Base-by-base conservation (phyloP, 1,284 basidiomycete species). In the Ustilago xerochloae region DNA sequence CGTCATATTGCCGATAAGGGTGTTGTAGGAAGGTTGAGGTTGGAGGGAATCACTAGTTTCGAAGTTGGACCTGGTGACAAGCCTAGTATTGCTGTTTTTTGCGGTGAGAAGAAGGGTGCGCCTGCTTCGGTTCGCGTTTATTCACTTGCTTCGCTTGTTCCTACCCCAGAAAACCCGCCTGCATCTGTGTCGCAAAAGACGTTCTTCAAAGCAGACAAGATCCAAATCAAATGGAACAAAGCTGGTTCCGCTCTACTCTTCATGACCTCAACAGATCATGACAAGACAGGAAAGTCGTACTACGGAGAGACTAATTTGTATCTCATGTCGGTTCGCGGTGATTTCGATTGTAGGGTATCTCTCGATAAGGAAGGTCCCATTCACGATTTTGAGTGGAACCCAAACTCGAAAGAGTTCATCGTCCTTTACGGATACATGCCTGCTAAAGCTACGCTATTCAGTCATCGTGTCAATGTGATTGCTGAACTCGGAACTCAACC, bases 371-470 rank as follows among this genome's bases (percentile, higher is more conserved):
- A 98, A 74, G 97, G 97, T 1, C 94, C 94, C 1, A 94, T 99
- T 75, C 94, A 97, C 82, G 96, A 98, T 84, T 97, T 97, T 80
- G 87, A 90, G 18, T 99, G 96, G 96, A 95, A 91, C 79, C 94
- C 96, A n/a, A 97, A 94, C 80, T 75, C 78, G 22, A 93, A 95
- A 84, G 96, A 99, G 85, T 99, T 98, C 81, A 90, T 91, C 64
- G 95, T 98, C 35, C 91, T 94, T 48, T 98, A 98, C 84, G 95
- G 96, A 77, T 98, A 90, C 85, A 98, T 98, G 93, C 97, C 96
- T 1, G 93, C 96, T 15, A 95, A 96, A 85, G 90, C 91, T 0
- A 91, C 92, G 86, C 85, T 97, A 18, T 98, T 97, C 83, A 94
- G 97, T 84, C 90, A 92, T 80, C 92, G 94, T 47, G 93, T 94